A percentile compares a stretch with the other conserved stretches of the same genome.
These are phyloP conservation scores for Ustilago nuda DNA, from an alignment of 1,284 basidiomycete genomes.

Conservation along the genomic window DNA sequence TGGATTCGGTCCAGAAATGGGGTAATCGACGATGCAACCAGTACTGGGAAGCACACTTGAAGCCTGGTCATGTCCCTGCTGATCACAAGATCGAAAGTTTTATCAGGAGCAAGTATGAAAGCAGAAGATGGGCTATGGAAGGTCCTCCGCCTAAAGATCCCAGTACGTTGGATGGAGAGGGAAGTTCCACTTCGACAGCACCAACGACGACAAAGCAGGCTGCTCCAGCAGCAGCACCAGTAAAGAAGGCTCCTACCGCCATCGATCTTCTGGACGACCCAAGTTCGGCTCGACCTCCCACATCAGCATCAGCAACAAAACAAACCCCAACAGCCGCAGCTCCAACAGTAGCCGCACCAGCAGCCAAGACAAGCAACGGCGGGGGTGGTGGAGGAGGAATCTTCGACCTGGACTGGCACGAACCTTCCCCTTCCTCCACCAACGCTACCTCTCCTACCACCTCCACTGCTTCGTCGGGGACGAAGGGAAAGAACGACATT, in stretches of 20 bases:
- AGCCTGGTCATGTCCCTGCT: constrained; percentile 88
- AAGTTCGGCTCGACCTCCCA: constrained; percentile 11
- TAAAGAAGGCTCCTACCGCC: constrained; percentile 4
- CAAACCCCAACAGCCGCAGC: constrained; percentile 14
- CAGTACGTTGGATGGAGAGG: constrained; percentile 76
- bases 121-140: constrained; percentile 89
- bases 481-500: constrained; percentile 79
- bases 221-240: not conserved
- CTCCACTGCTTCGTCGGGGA: constrained; percentile 7
- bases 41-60: constrained; percentile 98
- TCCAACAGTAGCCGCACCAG: constrained; percentile 22
- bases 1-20: constrained; percentile 84
- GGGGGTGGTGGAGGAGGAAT: constrained; percentile 75
- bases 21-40: constrained; percentile 90
- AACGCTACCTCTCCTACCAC: constrained; percentile 71
- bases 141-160: constrained; percentile 86
- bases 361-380: constrained; percentile 60
- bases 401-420: constrained; percentile 83
- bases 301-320: constrained; percentile 17
- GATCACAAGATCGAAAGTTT: constrained; percentile 99
- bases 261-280: constrained; percentile 46
- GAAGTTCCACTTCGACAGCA: constrained; percentile 3
- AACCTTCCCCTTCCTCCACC: constrained; percentile 61
- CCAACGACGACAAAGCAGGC: constrained; percentile 1
- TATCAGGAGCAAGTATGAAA: constrained; percentile 96